These are phyloP conservation scores for Stenogyne calaminthoides DNA, from an alignment of 305 asterid species.

Conservation along the genomic window DNA sequence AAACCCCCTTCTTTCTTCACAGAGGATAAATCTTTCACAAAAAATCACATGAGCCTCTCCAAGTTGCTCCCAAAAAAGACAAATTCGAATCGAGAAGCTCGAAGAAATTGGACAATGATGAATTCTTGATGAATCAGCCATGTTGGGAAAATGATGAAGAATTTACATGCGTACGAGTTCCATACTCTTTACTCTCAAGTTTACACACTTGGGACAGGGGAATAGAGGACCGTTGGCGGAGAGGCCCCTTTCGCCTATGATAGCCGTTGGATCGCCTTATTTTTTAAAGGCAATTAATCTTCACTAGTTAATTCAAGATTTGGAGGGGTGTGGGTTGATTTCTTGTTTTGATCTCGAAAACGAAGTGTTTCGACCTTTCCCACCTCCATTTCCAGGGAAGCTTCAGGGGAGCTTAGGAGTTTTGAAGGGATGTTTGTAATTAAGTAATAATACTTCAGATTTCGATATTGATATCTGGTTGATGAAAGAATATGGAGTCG, in stretches of 20 bases:
- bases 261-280: constrained; percentile 30
- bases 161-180: constrained; percentile 22
- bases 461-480: constrained; percentile 51
- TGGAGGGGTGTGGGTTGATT: constrained; percentile 31
- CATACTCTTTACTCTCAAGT: constrained; percentile 35
- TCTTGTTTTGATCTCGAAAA: constrained; percentile 47
- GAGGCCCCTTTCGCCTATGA: constrained; percentile 32
- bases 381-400: constrained; percentile 36
- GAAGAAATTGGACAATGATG: not conserved
- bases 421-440: constrained; percentile 34
- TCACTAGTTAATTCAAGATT: constrained; percentile 52
- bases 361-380: constrained; percentile 43
- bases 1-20: too few relatives aligned
- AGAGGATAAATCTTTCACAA: not conserved
- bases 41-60: not conserved
- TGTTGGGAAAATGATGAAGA: too few relatives aligned
- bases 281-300: constrained; percentile 38
- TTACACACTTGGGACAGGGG: constrained; percentile 42
- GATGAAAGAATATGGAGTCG: constrained; percentile 57
- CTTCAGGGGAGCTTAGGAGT: constrained; percentile 42
- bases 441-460: constrained; percentile 36
- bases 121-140: not conserved
- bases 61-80: not conserved
- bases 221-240: constrained; percentile 36
- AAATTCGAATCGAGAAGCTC: not conserved